Percentiles rank a stretch among this genome's conserved stretches.
Conservation (phyloP, 352 stramenopile species). For the Halophytophthora polymorphica region DNA sequence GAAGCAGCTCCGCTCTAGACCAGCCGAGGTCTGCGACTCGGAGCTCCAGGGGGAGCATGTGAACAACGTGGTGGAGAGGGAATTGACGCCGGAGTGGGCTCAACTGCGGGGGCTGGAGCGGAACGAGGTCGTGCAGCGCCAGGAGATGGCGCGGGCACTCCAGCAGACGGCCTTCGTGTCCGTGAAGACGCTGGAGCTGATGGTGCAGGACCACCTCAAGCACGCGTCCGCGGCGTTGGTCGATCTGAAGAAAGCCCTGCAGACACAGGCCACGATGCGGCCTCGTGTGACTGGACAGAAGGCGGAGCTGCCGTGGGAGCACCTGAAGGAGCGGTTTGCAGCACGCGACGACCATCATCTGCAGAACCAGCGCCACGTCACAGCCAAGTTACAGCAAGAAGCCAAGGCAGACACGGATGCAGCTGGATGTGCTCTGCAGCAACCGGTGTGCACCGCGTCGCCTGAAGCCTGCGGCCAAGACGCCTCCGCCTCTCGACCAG, state of each 20-base stretch:
- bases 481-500: no score
- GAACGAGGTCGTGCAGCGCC: slow-evolving; percentile 26
- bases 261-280: background rate
- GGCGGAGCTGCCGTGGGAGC: slow-evolving; percentile 10
- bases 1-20: background rate
- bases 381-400: background rate
- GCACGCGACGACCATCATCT: slow-evolving; percentile 10
- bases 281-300: background rate
- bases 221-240: slow-evolving; percentile 22
- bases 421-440: no score
- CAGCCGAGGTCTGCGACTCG: background rate
- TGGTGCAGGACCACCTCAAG: slow-evolving; percentile 54
- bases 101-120: slow-evolving; percentile 25
- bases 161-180: slow-evolving; percentile 32
- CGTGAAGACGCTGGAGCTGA: slow-evolving; percentile 59
- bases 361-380: background rate
- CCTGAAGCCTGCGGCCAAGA: no score
- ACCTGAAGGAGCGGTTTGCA: slow-evolving; percentile 11
- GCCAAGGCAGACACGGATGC: background rate
- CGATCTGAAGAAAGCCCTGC: slow-evolving; percentile 9
- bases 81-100: slow-evolving; percentile 12
- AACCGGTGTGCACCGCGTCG: no score
- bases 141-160: slow-evolving; percentile 34
- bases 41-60: slow-evolving; percentile 3
- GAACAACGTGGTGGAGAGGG: slow-evolving; percentile 20